Percentiles rank a stretch among this genome's conserved stretches.
Evolutionary conservation across 805 yeast species (phyloP).

Genomic region (Yarrowia sp.): DNA sequence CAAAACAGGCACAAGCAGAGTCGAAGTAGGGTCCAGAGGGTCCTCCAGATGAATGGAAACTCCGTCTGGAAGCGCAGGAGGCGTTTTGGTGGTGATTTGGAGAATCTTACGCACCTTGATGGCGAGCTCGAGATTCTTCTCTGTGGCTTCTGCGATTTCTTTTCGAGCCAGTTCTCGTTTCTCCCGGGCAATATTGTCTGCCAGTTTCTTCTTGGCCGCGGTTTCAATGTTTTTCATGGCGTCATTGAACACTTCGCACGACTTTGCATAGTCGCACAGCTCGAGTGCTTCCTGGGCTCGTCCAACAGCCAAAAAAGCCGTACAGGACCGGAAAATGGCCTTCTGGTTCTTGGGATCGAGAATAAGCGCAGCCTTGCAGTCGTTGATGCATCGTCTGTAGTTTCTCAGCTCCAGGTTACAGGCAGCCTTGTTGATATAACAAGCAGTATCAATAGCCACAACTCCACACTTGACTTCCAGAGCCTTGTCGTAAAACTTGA

Average conservation of each 20-base stretch:
- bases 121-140: slow-evolving; percentile 54
- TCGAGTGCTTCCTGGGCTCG: slow-evolving; percentile 68
- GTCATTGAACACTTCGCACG: slow-evolving; percentile 56
- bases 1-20: slow-evolving; percentile 75
- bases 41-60: slow-evolving; percentile 33
- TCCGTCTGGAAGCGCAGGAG: slow-evolving; percentile 53
- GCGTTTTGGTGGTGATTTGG: slow-evolving; percentile 48
- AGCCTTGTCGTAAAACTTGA: slow-evolving; percentile 76
- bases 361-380: slow-evolving; percentile 67
- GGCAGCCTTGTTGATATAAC: slow-evolving; percentile 82
- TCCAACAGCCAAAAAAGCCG: slow-evolving; percentile 68
- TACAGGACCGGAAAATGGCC: slow-evolving; percentile 81
- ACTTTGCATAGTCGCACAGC: slow-evolving; percentile 61
- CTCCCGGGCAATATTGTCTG: slow-evolving; percentile 28
- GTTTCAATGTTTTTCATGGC: slow-evolving; percentile 50
- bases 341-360: slow-evolving; percentile 69
- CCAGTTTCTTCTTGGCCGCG: slow-evolving; percentile 41
- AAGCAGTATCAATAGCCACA: slow-evolving; percentile 52
- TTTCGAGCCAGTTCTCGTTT: slow-evolving; percentile 34
- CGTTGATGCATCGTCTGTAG: slow-evolving; percentile 80
- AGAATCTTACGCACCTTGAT: slow-evolving; percentile 56
- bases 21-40: slow-evolving; percentile 51
- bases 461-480: slow-evolving; percentile 63
- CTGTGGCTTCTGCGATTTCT: slow-evolving; percentile 39
- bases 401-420: slow-evolving; percentile 83